Evolutionary conservation across 163 green algal genomes (phyloP).

Genomic region (Smithsoniella earleae): DNA sequence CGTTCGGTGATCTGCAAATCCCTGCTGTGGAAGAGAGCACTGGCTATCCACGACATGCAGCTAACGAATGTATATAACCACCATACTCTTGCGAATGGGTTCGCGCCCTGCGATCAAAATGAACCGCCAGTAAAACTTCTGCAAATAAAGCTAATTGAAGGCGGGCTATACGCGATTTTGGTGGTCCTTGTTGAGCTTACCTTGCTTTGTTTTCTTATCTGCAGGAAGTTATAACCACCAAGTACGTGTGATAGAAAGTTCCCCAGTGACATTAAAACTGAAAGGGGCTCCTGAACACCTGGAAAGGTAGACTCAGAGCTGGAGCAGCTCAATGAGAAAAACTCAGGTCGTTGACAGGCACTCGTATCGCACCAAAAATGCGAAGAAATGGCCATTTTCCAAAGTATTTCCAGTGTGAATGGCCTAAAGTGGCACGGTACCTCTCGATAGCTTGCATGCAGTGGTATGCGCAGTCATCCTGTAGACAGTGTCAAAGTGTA

Average conservation of each 20-base stretch:
- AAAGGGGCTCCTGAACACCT: conserved; percentile 51
- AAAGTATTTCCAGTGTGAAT: conserved; percentile 58
- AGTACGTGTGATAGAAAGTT: conserved; percentile 56
- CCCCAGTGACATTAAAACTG: conserved; percentile 55
- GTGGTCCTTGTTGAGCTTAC: too few relatives aligned
- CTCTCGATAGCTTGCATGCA: conserved; percentile 58
- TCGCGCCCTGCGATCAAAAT: background rate
- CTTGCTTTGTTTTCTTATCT: too few relatives aligned
- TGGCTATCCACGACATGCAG: conserved; percentile 60
- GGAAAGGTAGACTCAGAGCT: background rate
- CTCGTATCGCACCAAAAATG: conserved; percentile 38
- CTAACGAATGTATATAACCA: conserved; percentile 41
- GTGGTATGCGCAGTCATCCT: conserved; percentile 51
- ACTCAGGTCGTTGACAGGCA: background rate
- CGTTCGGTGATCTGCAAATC: conserved; percentile 61
- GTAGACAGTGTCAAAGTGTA: background rate
- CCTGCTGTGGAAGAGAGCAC: conserved; percentile 61
- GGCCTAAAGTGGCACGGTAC: background rate
- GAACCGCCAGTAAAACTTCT: too few relatives aligned
- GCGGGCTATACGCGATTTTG: too few relatives aligned
- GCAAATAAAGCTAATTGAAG: too few relatives aligned
- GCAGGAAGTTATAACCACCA: too few relatives aligned
- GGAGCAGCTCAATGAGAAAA: background rate
- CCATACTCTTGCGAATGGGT: conserved; percentile 43
- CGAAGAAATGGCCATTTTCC: conserved; percentile 79